Base-by-base conservation (phyloP, 331 rosid species). In the Rhamnella rubrinervis region DNA sequence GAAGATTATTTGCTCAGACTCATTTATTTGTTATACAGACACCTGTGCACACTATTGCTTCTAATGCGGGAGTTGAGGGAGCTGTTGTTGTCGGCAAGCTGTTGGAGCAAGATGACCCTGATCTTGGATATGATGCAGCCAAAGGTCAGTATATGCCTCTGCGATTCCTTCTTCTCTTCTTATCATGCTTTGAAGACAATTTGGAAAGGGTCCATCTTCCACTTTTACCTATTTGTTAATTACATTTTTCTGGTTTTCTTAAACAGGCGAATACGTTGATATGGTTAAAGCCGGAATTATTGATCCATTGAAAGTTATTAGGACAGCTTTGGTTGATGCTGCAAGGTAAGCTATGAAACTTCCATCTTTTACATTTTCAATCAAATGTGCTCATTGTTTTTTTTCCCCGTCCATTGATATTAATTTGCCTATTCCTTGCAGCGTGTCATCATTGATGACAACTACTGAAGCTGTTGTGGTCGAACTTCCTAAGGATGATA, bases 51-150 rank as follows among this genome's bases (percentile, higher is more conserved):
- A 88, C 95, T 25, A 93, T 93, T 72, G 98, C 98, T 51, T 65
- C 88, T 57, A 93, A 93, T 66, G 96, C 97, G 0, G 98, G 98
- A 72, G 97, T 90, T 61, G 98, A 93, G 78, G 97, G 98, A 56
- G 98, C 97, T 31, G 95, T 93, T 70, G 86, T 93, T 67, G 90
- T 88, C 18, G 96, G 98, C 52, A 93, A 93, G 80, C 87, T 93
- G 31, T 80, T 88, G 80, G 97, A 93, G 68, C 95, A 85, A 58
- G 84, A 81, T 19, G 72, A 82, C 81, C 77, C 90, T 46, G 96
- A 90, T 77, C 81, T 88, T 55, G 96, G 97, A 17, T 93, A 93
- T 25, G 98, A 93, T 46, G 97, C 98, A 26, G 96, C 98, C 25
- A 93, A 93, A 90, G 98, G 98, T 90, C 26, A 28, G 85, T 65